Base-by-base conservation (phyloP, 768 basidiomycete species). In the Leccinum sublutescens region DNA sequence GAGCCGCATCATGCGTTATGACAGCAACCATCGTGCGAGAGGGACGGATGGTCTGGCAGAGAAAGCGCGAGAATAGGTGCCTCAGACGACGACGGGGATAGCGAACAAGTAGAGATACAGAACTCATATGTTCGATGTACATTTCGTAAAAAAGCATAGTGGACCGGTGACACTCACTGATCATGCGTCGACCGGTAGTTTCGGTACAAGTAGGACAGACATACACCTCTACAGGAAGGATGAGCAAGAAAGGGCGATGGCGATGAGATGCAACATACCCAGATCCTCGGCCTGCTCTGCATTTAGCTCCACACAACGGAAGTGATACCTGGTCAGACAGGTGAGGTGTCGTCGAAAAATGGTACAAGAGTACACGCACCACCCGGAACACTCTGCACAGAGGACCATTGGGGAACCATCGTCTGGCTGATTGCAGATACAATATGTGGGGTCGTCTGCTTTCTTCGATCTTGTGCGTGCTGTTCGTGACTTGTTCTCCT, bases 331-430 rank as follows among this genome's bases (percentile, higher is more conserved):
- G 54, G n/a, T 54, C 10, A 34, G 27, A 23, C 9, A 40, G 53
- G 52, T 67, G 60, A 61, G 40, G 57, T 50, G 19, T n/a, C 25
- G 58, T 34, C 5, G 4, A 14, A 34, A 8, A 45, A 21, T 19
- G n/a, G 58, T 3, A 29, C n/a, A 25, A 8, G 29, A 29, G 50
- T 5, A 27, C 11, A 73, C 83, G 64, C 63, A 88, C 92, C 91
- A 93, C 62, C 86, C 85, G 25, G 76, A 78, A 71, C 92, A 94
- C 54, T 81, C 77, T 25, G 83, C 79, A 68, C 92, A 94, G 36
- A 76, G 76, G 52, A 93, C 86, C 91, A 93, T 92, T 12, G 91
- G 90, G 6, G 87, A 80, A 33, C 88, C 91, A 75, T 91, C 87
- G 70, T 93, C 87, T 40, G 80, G 82, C 52, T 81, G 80, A 23